Base-by-base conservation (phyloP, 768 basidiomycete genomes). In the Rhizopogon vesiculosus region DNA sequence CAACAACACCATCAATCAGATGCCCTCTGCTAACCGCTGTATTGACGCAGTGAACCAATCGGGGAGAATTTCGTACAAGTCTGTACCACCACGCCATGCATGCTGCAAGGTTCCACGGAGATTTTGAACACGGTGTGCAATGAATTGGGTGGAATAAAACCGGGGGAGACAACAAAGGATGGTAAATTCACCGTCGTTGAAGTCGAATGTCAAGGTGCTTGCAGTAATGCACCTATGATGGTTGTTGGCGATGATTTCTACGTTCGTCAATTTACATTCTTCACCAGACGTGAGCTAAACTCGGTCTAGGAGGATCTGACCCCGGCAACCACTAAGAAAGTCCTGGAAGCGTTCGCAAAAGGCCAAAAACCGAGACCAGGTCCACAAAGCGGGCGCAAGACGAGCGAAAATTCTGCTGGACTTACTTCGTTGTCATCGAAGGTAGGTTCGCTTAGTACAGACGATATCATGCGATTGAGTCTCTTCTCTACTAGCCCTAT, bases 41-140 rank as follows among this genome's bases (percentile, higher is more conserved):
- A 13, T 52, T 49, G 46, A 9, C 29, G 8, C 57, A 94, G 93
- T 53, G 94, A 97, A 72, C 96, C 95, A 5, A 92, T 98, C 53
- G 95, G 93, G 28, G 75, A 89, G 63, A 80, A 98, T 70, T 98
- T 98, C 66, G 87, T 99, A 35, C 96, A 98, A 74, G 91, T 98
- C 55, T 99, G 97, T 79, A 98, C 97, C 31, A 98, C 97, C 38
- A 98, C 97, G 7, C 97, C 97, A 16, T 99, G 97, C 76, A 95
- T 96, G 89, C 80, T 99, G 38, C 80, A 83, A 58, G 96, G 95
- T 46, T 94, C 93, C 18, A 92, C 89, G 58, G 87, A 91, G 35
- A 95, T 98, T 61, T 80, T 97, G 43, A 77, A 94, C 61, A 85
- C 94, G 29, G 88, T 90, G 45, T 86, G 89, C 66, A 70, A 78